Evolutionary conservation across 306 rosid species (phyloP).

Genomic region (Trifolium repens): DNA sequence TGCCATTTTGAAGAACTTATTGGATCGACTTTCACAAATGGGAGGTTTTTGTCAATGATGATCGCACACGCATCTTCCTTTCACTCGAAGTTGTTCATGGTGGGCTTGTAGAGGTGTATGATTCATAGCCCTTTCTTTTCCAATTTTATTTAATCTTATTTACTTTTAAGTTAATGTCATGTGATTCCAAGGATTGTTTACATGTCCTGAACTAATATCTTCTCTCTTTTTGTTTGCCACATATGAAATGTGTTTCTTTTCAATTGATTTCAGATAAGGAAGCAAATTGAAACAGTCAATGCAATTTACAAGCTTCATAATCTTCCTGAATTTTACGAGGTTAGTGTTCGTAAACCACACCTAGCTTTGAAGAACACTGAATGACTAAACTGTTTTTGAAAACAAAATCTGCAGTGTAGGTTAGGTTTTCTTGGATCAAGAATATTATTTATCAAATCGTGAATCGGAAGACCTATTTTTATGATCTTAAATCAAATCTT

Average conservation of each 20-base stretch:
- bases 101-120: slow-evolving; percentile 85
- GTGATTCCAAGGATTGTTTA: neutral
- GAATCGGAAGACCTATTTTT: no score
- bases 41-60: slow-evolving; percentile 87
- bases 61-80: slow-evolving; percentile 76
- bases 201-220: neutral
- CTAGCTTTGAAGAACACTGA: neutral
- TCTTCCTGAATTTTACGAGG: slow-evolving; percentile 93
- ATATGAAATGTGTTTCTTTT: slow-evolving; percentile 8
- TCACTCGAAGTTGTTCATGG: slow-evolving; percentile 67
- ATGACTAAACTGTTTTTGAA: neutral
- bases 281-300: slow-evolving; percentile 77
- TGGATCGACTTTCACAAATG: slow-evolving; percentile 82
- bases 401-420: neutral
- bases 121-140: slow-evolving; percentile 18
- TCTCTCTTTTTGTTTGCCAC: neutral
- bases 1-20: slow-evolving; percentile 50
- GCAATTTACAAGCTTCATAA: slow-evolving; percentile 85
- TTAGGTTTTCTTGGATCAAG: neutral
- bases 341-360: slow-evolving; percentile 31
- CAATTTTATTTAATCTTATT: neutral
- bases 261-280: slow-evolving; percentile 66
- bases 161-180: neutral
- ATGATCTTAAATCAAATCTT: no score
- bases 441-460: no score